Evolutionary conservation across 208 protist genomes (phyloP), one percentile per base, ranked within the genome.

Genomic region (Trypanosoma platydactyli): DNA sequence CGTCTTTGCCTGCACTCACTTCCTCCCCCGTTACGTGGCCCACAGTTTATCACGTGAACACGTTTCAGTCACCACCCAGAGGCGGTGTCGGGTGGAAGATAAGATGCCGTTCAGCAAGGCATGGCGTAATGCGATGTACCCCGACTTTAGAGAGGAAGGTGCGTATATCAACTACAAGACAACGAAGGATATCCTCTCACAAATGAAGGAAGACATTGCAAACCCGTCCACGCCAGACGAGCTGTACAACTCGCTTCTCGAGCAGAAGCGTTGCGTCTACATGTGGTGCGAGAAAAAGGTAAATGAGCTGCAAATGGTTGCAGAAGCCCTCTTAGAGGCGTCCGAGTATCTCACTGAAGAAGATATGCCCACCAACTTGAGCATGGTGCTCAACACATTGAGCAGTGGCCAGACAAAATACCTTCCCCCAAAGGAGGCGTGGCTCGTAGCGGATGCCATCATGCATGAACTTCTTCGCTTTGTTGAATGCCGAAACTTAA

Each of bases 91-190:
- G 33, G 9, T 3, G 33, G 33, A 38, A 38, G 33, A 38, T 38
- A 38, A 30, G 33, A 94, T 96, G 85, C 84, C 86, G 59, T 92
- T 84, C 62, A 91, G 84, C 70, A 94, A 96, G 55, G 87, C 85
- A 44, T 96, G 86, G 83, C 81, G 86, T 22, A 80, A 64, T 46
- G 85, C 86, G 52, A 86, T 92, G 80, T 94, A 91, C 76, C 83
- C 87, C 7, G 90, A 96, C 70, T 94, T 83, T 70, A 71, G 76
- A 56, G 86, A 89, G 9, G 57, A 92, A 20, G 81, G 84, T 35
- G 90, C 83, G 44, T 92, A 94, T 61, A 83, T 92, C 35, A 84
- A 94, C 50, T 92, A 96, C 82, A 96, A 96, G 61, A 79, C 76
- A 30, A 91, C 78, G 0, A 96, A 92, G 61, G 84, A 89, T 27